Evolutionary conservation across 2,329 filamentous ascomycete species (phyloP), one percentile per base, ranked within the genome.

Genomic region (Trichoderma afroharzianum): DNA sequence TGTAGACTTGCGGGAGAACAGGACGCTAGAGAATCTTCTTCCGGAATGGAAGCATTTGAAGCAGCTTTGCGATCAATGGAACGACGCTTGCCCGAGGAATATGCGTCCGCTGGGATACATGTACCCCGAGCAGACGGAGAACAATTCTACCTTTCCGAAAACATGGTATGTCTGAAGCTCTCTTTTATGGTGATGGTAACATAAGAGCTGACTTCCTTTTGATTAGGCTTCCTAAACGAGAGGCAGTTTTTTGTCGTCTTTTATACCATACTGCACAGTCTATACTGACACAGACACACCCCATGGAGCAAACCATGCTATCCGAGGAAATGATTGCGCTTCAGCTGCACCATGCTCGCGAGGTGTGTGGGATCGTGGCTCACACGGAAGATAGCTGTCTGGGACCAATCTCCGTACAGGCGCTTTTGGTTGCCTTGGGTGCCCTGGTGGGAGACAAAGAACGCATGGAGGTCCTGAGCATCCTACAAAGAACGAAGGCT

Each of bases 261-360:
- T 94, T 97, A 79, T 98, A 97, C 78, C 95, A 98, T 78, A 96
- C 93, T 0, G 91, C 93, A 26, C 91, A 95, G 82, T 92, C 93
- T 74, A 83, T 98, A 39, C 87, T 98, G 6, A 89, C 92, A 4
- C 93, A 95, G 75, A 91, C 91, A 26, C 92, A 97, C 78, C 95
- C 95, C 0, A 80, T 92, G 66, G 86, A 90, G 47, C 84, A 88
- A 12, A 83, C 86, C 8, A 85, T 88, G 47, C 84, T 84, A 21
- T 85, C 86, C 3, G 84, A 88, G 4, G 91, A 94, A 72, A 93
- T 95, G 88, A 88, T 87, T 61, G 85, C 87, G 5, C 86, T 92
- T 77, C 90, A 92, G 76, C 85, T 91, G 63, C 88, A 89, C 73
- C 93, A 98, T 78, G 92, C 94, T 0, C 91, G 92, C 75, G 91